Evolutionary conservation across 2,329 filamentous ascomycete species (phyloP).

Genomic region (Trichoderma sp.): DNA sequence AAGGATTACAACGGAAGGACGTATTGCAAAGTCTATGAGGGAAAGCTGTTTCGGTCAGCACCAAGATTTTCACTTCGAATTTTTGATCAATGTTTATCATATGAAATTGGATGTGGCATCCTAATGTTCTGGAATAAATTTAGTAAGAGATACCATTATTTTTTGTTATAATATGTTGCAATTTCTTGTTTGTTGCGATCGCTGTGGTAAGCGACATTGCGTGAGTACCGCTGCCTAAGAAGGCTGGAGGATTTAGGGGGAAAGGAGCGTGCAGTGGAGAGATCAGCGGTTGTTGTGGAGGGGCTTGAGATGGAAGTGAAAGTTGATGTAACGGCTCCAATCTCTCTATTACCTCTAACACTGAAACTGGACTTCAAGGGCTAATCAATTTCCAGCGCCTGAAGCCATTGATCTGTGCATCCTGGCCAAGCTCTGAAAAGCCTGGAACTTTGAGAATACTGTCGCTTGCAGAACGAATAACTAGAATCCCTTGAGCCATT

Average conservation of each 20-base stretch:
- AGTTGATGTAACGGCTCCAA: not conserved
- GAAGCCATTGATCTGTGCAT: too few species aligned
- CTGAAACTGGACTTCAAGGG: too few species aligned
- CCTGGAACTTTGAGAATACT: too few species aligned
- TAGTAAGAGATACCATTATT: not conserved
- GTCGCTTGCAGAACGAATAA: too few species aligned
- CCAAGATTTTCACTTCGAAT: not conserved
- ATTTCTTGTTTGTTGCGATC: not conserved
- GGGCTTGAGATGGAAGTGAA: not conserved
- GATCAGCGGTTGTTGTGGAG: not conserved
- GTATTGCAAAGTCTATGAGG: not conserved
- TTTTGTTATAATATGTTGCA: not conserved
- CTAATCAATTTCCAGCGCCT: too few species aligned
- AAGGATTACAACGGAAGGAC: not conserved
- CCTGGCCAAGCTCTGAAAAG: too few species aligned
- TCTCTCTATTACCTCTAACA: not conserved
- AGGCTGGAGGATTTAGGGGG: not conserved
- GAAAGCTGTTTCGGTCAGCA: not conserved
- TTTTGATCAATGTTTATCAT: not conserved
- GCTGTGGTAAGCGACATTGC: not conserved
- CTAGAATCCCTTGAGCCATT: too few species aligned
- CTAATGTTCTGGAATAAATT: not conserved
- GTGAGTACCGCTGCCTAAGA: not conserved
- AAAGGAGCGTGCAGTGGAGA: not conserved
- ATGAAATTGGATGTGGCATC: not conserved